Percentiles rank a stretch among this genome's conserved stretches.
Evolutionary conservation across 176 grass and related monocot genomes (phyloP).

Genomic region (Saccharum officinarum): DNA sequence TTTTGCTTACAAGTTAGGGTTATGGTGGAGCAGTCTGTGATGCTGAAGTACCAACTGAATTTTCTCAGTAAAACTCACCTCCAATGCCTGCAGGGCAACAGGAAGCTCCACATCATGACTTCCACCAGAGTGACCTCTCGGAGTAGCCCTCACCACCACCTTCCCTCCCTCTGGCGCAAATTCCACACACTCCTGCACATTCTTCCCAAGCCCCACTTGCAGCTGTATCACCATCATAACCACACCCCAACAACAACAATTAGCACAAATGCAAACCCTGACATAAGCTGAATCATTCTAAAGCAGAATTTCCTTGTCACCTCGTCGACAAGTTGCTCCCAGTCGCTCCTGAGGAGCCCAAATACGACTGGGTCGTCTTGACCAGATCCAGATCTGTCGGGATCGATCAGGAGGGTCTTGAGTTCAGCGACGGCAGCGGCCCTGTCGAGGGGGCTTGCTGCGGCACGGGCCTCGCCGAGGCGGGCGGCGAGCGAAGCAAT

Average conservation of each 20-base stretch:
- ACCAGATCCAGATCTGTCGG: constrained; percentile 27
- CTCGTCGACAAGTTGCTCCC: constrained; percentile 74
- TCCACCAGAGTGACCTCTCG: constrained; percentile 3
- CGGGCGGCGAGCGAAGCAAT: constrained; percentile 51
- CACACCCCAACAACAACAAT: constrained; percentile 23
- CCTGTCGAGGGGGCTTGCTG: constrained; percentile 49
- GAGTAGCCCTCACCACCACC: constrained; percentile 56
- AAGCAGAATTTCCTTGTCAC: constrained; percentile 35
- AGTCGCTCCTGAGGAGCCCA: constrained; percentile 70
- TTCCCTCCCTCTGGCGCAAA: constrained; percentile 60
- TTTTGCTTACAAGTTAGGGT: constrained; percentile 12
- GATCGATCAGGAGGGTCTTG: constrained; percentile 39
- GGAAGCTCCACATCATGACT: constrained; percentile 42
- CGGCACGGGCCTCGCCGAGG: constrained; percentile 60
- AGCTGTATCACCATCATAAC: constrained; percentile 51
- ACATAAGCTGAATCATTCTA: neutral
- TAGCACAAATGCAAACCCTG: constrained; percentile 35
- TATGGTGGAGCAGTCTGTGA: neutral
- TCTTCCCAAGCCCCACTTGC: constrained; percentile 65
- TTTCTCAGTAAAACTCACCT: constrained; percentile 57
- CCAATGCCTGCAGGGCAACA: constrained; percentile 64
- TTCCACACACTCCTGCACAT: constrained; percentile 52
- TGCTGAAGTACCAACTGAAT: neutral
- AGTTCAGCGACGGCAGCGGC: constrained; percentile 50
- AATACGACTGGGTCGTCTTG: constrained; percentile 66